Percentiles rank a stretch among this genome's conserved stretches.
Evolutionary conservation across 768 basidiomycete species (phyloP).

Genomic region (Russula dissimulans): DNA sequence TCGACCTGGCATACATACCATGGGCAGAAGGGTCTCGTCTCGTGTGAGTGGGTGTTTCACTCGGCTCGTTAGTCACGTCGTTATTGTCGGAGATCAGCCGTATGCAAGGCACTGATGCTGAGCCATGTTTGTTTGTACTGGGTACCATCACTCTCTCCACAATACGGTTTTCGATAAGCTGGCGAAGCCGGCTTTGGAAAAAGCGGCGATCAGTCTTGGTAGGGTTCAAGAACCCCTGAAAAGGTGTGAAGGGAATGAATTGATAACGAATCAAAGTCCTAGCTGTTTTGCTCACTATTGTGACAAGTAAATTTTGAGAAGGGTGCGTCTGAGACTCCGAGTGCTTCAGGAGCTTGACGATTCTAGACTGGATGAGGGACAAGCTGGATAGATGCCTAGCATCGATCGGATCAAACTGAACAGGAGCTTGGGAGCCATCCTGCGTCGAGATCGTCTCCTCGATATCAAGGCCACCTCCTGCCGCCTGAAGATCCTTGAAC

Average conservation of each 20-base stretch:
- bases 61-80: constrained; percentile 15
- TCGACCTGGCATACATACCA: constrained; percentile 23
- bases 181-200: constrained; percentile 65
- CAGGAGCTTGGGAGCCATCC: constrained; percentile 16
- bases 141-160: constrained; percentile 71
- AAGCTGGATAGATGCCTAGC: constrained; percentile 69
- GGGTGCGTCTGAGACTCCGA: constrained; percentile 64
- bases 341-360: constrained; percentile 61
- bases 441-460: constrained; percentile 18
- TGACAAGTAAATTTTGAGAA: constrained; percentile 67
- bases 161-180: constrained; percentile 61
- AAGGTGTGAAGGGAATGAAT: background rate
- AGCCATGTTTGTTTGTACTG: constrained; percentile 38
- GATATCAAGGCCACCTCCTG: constrained; percentile 30
- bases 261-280: background rate
- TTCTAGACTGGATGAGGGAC: constrained; percentile 57
- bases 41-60: constrained; percentile 11
- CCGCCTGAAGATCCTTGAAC: constrained; percentile 24
- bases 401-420: constrained; percentile 67
- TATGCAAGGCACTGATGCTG: constrained; percentile 50
- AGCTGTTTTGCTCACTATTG: constrained; percentile 44
- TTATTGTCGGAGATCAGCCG: constrained; percentile 45
- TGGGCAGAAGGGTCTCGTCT: constrained; percentile 12
- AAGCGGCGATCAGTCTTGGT: constrained; percentile 74
- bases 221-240: constrained; percentile 66